A percentile compares a stretch with the other conserved stretches of the same genome.
phyloP scores from a whole-genome alignment of 192 early-diverging fungal species.

The Allomyces javanicus region DNA sequence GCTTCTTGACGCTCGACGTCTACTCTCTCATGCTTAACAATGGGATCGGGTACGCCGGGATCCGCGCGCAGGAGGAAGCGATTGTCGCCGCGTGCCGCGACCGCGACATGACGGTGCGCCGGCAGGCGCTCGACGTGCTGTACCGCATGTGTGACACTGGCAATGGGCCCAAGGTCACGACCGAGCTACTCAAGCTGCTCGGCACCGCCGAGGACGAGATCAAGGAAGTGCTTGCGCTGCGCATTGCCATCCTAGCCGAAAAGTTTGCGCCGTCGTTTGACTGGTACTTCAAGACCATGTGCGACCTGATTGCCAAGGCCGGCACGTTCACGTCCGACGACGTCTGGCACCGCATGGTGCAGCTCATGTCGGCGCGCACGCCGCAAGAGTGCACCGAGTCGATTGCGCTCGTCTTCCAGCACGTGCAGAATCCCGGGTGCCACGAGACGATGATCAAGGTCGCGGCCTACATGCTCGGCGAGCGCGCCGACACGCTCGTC shows the following conservation, averaged over 20 bases:
- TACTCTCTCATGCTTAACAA: conserved; percentile 50
- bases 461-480: conserved; percentile 88
- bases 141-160: conserved; percentile 91
- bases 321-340: conserved; percentile 93
- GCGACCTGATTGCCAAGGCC: conserved; percentile 83
- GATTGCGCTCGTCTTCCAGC: conserved; percentile 49
- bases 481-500: conserved; percentile 92
- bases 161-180: conserved; percentile 70
- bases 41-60: conserved; percentile 4
- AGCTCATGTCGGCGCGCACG: conserved; percentile 64
- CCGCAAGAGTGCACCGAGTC: conserved; percentile 83
- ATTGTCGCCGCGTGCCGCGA: conserved; percentile 84
- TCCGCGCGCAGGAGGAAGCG: conserved; percentile 43
- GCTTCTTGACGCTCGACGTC: conserved; percentile 92
- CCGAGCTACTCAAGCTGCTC: conserved; percentile 72
- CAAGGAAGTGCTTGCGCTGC: conserved; percentile 94
- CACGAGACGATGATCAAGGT: conserved; percentile 92
- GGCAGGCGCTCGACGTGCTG: conserved; percentile 80
- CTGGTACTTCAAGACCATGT: conserved; percentile 97
- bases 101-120: conserved; percentile 91
- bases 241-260: conserved; percentile 95
- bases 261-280: conserved; percentile 92
- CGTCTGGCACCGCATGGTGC: conserved; percentile 94
- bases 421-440: conserved; percentile 73
- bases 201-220: conserved; percentile 71